Evolutionary conservation across 1,139 yeast genomes (phyloP).

Genomic region (Geotrichum histeridarum): DNA sequence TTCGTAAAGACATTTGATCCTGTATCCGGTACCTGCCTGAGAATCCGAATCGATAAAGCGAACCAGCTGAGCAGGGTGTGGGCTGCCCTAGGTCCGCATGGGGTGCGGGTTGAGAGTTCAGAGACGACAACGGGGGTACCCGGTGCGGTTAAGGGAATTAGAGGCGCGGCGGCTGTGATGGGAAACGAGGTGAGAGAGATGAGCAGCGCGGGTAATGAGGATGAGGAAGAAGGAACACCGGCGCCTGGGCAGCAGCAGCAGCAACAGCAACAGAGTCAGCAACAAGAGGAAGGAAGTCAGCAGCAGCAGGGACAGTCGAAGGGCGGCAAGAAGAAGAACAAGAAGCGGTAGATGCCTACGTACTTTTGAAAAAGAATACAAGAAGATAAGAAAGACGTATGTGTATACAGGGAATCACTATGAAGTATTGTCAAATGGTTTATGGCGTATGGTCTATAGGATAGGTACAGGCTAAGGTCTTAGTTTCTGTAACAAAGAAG

Average conservation of each 20-base stretch:
- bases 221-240: not conserved
- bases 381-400: not conserved
- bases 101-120: slow-evolving; percentile 41
- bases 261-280: slow-evolving; percentile 3
- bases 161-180: slow-evolving; percentile 20
- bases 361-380: not conserved
- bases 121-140: slow-evolving; percentile 11
- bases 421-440: not conserved
- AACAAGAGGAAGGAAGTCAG: not conserved
- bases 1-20: slow-evolving; percentile 71
- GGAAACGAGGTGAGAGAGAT: slow-evolving; percentile 2
- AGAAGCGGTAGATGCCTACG: slow-evolving; percentile 21
- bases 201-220: not conserved
- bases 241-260: not conserved
- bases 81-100: slow-evolving; percentile 82
- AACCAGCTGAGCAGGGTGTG: slow-evolving; percentile 77
- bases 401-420: not conserved
- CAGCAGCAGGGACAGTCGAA: not conserved
- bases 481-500: no score
- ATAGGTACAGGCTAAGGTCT: no score
- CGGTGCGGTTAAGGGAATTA: slow-evolving; percentile 13
- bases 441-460: not conserved
- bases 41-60: slow-evolving; percentile 54
- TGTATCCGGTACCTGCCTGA: slow-evolving; percentile 60
- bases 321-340: slow-evolving; percentile 27